phyloP scores from a whole-genome alignment of 2,329 filamentous ascomycete genomes.

The Xylariaceae sp. region DNA sequence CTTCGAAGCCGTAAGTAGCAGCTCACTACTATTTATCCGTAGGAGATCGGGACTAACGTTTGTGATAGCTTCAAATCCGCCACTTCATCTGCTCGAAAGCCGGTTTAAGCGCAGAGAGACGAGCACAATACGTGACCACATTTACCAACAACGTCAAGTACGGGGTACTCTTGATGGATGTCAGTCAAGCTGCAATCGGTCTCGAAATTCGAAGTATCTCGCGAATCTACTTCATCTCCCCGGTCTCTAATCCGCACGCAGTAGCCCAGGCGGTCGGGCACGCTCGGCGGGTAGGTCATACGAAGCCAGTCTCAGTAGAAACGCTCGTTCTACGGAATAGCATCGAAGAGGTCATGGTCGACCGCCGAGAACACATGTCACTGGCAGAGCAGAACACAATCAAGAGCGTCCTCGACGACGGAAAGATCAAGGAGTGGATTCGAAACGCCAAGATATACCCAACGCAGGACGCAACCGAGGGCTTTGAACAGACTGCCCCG shows the following conservation, averaged over 20 bases:
- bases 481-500: constrained; percentile 44
- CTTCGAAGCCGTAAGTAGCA: constrained; percentile 58
- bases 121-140: constrained; percentile 68
- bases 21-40: not conserved
- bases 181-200: constrained; percentile 83
- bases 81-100: constrained; percentile 63
- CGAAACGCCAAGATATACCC: constrained; percentile 44
- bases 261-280: constrained; percentile 90
- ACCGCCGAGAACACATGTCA: constrained; percentile 69
- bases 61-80: constrained; percentile 46
- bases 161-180: constrained; percentile 79
- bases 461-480: constrained; percentile 27
- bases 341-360: constrained; percentile 78
- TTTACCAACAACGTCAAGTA: constrained; percentile 68
- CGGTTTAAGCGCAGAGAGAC: constrained; percentile 50
- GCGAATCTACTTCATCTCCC: constrained; percentile 82
- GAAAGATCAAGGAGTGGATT: constrained; percentile 55
- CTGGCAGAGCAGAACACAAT: constrained; percentile 53
- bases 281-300: constrained; percentile 81
- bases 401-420: constrained; percentile 53
- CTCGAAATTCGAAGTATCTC: constrained; percentile 80
- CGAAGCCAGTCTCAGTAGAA: constrained; percentile 72
- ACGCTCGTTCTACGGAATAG: constrained; percentile 75
- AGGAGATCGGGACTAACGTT: not conserved
- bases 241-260: constrained; percentile 76